Percentiles rank a stretch among this genome's conserved stretches.
phyloP scores from a whole-genome alignment of 805 yeast genomes.

The Myxozyma sirexii region DNA sequence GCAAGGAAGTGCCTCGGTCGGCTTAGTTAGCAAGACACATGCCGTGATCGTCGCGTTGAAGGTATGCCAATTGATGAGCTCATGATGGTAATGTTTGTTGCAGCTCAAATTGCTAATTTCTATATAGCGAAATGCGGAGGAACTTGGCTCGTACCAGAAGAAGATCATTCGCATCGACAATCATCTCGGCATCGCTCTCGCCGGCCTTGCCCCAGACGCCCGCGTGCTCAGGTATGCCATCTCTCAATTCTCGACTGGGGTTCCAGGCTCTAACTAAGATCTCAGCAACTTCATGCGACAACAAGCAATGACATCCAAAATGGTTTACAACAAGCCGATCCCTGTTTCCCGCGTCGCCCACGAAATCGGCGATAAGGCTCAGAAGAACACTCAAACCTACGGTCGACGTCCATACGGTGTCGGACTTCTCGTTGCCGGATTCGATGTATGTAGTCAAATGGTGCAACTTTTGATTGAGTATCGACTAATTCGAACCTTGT shows the following conservation, averaged over 20 bases:
- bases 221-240: conserved; percentile 60
- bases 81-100: neutral
- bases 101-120: conserved; percentile 21
- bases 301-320: conserved; percentile 83
- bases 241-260: neutral
- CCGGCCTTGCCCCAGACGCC: conserved; percentile 98
- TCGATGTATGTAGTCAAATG: conserved; percentile 52
- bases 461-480: neutral
- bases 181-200: conserved; percentile 92
- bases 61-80: conserved; percentile 30
- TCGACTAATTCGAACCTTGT: neutral
- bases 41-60: conserved; percentile 93
- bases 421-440: conserved; percentile 85
- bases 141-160: conserved; percentile 94
- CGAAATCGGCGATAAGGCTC: conserved; percentile 94
- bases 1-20: conserved; percentile 97
- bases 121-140: conserved; percentile 82
- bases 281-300: conserved; percentile 79
- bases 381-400: conserved; percentile 90
- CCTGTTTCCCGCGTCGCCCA: conserved; percentile 81
- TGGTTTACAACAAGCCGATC: conserved; percentile 84
- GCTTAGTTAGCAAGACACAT: conserved; percentile 79
- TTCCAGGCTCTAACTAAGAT: neutral
- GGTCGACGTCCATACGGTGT: conserved; percentile 99
- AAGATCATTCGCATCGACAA: conserved; percentile 89